Base-by-base conservation (phyloP, 2,329 filamentous ascomycete genomes). In the Mycosphaerella sp. region DNA sequence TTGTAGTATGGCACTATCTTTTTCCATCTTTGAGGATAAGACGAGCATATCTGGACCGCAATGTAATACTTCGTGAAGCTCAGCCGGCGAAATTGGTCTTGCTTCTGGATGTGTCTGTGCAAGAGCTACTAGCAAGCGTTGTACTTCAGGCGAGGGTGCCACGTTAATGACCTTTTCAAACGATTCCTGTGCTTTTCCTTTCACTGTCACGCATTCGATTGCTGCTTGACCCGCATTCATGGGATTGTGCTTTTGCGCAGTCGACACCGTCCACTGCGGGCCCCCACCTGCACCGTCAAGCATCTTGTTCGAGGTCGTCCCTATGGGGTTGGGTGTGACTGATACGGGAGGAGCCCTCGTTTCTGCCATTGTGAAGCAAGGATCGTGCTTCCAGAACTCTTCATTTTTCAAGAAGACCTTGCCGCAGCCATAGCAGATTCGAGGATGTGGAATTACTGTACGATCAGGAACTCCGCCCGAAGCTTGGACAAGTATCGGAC, bases 401-500 rank as follows among this genome's bases (percentile, higher is more conserved):
- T 46, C 12, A n/a, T 16, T 28, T 14, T 32, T 21, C 21, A 18
- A 32, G 12, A 41, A 27, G 10, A 17, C 44, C n/a, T n/a, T 12
- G 7, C 36, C 36, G 14, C 44, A 48, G n/a, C 44, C 44, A 41
- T 48, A 48, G 45, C 45, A 48, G 13, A 17, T 10, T 16, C 45
- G 45, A 16, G 37, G 4, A n/a, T 32, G 17, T 16, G n/a, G 25
- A n/a, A 6, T 10, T 30, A 13, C 41, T 28, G 25, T 7, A 43
- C 21, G 41, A n/a, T 6, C 18, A 17, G 4, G 3, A 27, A 17
- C 18, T 34, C 7, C 13, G 4, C 9, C 9, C 9, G 4, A 25
- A 25, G 21, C 21, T 25, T 25, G 21, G 21, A n/a, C 30, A 34
- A 12, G 10, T 1, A 12, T 34, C 4, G 10, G 30, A 10, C 30